These are phyloP conservation scores for Rhynchospora breviuscula DNA, from an alignment of 176 grass and related monocot genomes.

Conservation along the genomic window DNA sequence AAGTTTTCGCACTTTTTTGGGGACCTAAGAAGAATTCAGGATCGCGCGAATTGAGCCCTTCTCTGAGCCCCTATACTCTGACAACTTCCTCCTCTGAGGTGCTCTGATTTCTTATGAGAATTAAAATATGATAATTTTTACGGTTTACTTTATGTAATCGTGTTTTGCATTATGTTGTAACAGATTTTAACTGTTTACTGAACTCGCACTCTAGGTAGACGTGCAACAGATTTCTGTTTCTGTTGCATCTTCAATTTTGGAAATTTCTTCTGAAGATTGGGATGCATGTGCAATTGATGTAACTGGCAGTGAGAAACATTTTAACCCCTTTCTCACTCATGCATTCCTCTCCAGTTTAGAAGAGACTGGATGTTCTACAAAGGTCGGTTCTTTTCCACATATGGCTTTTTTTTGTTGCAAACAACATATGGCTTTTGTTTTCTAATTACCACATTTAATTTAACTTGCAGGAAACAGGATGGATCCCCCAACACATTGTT, in stretches of 20 bases:
- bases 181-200: neutral
- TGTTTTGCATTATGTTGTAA: neutral
- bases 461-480: conserved; percentile 95
- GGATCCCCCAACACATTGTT: conserved; percentile 87
- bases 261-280: conserved; percentile 70
- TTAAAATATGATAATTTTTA: neutral
- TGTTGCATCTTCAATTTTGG: conserved; percentile 66
- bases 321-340: conserved; percentile 87
- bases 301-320: conserved; percentile 33
- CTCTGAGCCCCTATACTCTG: conserved; percentile 53
- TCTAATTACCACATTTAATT: neutral
- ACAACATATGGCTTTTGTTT: neutral
- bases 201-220: conserved; percentile 3
- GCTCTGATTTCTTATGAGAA: conserved; percentile 32
- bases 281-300: conserved; percentile 74
- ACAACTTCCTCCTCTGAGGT: conserved; percentile 66
- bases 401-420: neutral
- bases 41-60: conserved; percentile 43
- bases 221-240: conserved; percentile 18
- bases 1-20: conserved; percentile 63
- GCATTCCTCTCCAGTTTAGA: conserved; percentile 95
- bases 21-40: conserved; percentile 36
- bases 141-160: neutral
- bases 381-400: conserved; percentile 33
- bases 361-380: conserved; percentile 71